A percentile compares a stretch with the other conserved stretches of the same genome.
phyloP scores from a whole-genome alignment of 345 rosid species.

The Aquilaria sinensis region DNA sequence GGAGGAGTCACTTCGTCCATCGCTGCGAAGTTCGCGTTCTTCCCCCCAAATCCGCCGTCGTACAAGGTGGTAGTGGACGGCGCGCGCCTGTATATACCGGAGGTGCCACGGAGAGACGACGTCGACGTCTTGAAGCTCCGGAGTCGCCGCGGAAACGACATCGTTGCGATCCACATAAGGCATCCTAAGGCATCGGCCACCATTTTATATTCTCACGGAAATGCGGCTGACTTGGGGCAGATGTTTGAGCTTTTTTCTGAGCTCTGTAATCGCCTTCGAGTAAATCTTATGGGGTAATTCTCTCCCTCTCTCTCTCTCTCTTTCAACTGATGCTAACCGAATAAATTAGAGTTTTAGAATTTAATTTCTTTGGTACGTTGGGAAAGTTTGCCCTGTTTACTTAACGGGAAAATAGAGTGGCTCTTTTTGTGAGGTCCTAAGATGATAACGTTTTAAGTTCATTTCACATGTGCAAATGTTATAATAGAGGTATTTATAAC shows the following conservation, averaged over 20 bases:
- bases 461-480: no score
- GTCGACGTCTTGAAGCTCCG: constrained; percentile 73
- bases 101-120: constrained; percentile 51
- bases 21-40: constrained; percentile 96
- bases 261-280: constrained; percentile 71
- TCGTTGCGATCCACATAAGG: constrained; percentile 70
- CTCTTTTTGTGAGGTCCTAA: no score
- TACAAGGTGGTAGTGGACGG: constrained; percentile 46
- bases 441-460: no score
- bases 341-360: no score
- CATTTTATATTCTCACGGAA: constrained; percentile 88
- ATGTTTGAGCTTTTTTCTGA: constrained; percentile 92
- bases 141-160: constrained; percentile 69
- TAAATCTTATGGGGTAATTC: constrained; percentile 89
- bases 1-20: constrained; percentile 98
- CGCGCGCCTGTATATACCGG: constrained; percentile 47
- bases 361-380: no score
- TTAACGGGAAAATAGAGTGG: no score
- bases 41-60: constrained; percentile 94
- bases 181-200: constrained; percentile 75
- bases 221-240: constrained; percentile 97
- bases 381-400: no score
- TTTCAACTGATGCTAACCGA: no score
- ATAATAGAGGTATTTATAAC: no score
- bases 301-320: neutral